phyloP scores from a whole-genome alignment of 805 yeast genomes.

The Wickerhamomyces xylosicus region DNA sequence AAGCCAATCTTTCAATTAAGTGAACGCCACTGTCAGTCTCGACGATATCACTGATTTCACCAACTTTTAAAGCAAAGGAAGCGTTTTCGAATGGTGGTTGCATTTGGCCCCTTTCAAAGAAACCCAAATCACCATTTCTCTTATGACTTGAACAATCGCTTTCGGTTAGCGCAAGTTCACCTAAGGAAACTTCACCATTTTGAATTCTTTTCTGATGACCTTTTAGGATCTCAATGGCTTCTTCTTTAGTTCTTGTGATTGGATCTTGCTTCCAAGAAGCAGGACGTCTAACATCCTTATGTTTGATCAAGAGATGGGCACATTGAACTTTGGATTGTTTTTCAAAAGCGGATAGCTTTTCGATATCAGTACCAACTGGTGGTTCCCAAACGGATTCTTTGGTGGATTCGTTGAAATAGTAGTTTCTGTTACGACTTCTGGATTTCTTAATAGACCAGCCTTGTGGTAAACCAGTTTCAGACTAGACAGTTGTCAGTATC shows the following conservation, averaged over 20 bases:
- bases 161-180: constrained; percentile 68
- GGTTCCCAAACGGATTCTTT: constrained; percentile 84
- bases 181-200: constrained; percentile 55
- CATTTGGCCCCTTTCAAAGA: constrained; percentile 85
- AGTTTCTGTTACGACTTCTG: constrained; percentile 74
- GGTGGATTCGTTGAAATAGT: constrained; percentile 62
- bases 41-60: constrained; percentile 73
- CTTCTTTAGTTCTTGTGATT: constrained; percentile 74
- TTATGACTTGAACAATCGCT: constrained; percentile 84
- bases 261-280: constrained; percentile 79
- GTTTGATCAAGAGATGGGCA: constrained; percentile 77
- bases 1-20: constrained; percentile 68
- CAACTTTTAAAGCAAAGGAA: constrained; percentile 70
- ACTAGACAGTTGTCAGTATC: neutral
- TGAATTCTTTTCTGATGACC: constrained; percentile 47
- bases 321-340: constrained; percentile 56
- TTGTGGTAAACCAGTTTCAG: constrained; percentile 66
- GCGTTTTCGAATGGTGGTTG: constrained; percentile 91
- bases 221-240: constrained; percentile 58
- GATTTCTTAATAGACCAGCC: constrained; percentile 80
- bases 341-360: constrained; percentile 28
- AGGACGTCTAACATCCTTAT: constrained; percentile 77
- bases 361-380: constrained; percentile 72
- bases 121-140: constrained; percentile 88
- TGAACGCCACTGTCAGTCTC: constrained; percentile 92